Base-by-base conservation (phyloP, 768 basidiomycete species). In the Podaxis sp. region DNA sequence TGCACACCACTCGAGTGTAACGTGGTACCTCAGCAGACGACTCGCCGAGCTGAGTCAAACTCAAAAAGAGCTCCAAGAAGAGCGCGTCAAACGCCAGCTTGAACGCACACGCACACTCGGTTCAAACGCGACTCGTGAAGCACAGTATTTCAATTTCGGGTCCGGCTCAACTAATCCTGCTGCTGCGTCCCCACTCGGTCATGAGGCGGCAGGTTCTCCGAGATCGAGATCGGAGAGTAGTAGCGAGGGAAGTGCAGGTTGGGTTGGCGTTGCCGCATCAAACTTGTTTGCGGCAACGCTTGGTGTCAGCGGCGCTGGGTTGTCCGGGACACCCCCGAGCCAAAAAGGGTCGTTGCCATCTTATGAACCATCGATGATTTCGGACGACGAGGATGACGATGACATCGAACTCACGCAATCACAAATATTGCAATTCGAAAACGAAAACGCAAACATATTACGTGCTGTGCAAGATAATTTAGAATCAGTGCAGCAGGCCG, bases 1-100 rank as follows among this genome's bases (percentile, higher is more conserved):
- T n/a, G 93, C 93, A 3, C 97, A 99, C 71, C 92, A 92, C 68
- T 82, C 93, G n/a, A 85, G 90, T 67, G 84, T 99, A 65, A 91
- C 93, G 11, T 95, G 94, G 89, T 95, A 88, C 74, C 84, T 99
- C 59, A 89, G 83, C 69, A 82, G 89, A 54, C 84, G 90, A 40
- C 80, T 99, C 38, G 82, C 93, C 0, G 85, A 90, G 63, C 84
- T 88, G 25, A 89, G 91, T 65, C 86, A 92, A 67, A 79, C 70
- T 14, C 89, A 96, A 65, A 89, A 89, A 65, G 88, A 91, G 64
- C 83, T 98, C 78, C 97, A 99, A 73, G 96, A 98, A 72, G 93
- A 96, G 71, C 88, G 97, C 52, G 82, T 95, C 57, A 89, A 87
- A 70, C 85, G 96, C 4, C 91, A 96, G 68, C 74, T 90, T 61